phyloP scores from a whole-genome alignment of 805 yeast species.

The Saccharomycopsis lassenensis region DNA sequence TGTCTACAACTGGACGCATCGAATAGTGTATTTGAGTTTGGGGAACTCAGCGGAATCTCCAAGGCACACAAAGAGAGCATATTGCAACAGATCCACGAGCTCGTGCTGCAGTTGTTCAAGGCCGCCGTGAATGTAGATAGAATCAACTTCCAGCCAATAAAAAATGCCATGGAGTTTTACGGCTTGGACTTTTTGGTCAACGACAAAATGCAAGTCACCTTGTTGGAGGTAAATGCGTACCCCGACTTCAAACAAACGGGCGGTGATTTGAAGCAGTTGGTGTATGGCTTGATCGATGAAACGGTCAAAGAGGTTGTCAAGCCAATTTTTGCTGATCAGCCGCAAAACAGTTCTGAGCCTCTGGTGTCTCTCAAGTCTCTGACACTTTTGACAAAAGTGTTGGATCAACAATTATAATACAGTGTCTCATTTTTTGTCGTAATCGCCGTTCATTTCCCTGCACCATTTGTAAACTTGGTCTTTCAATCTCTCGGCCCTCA shows the following conservation, averaged over 20 bases:
- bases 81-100: conserved; percentile 43
- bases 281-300: conserved; percentile 54
- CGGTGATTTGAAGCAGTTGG: conserved; percentile 49
- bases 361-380: too few relatives aligned
- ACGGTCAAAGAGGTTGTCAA: conserved; percentile 38
- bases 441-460: conserved; percentile 65
- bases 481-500: conserved; percentile 68
- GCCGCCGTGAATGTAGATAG: conserved; percentile 79
- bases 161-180: conserved; percentile 74
- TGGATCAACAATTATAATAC: too few relatives aligned
- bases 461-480: conserved; percentile 73
- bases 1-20: conserved; percentile 57
- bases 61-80: conserved; percentile 31
- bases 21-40: conserved; percentile 52
- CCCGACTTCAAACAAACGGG: conserved; percentile 99
- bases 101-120: conserved; percentile 58
- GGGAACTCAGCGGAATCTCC: conserved; percentile 31
- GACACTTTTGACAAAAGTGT: too few relatives aligned
- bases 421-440: too few relatives aligned
- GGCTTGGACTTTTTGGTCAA: conserved; percentile 85
- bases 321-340: conserved; percentile 36
- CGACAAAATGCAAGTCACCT: conserved; percentile 37
- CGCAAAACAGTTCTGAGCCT: too few relatives aligned
- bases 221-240: conserved; percentile 83
- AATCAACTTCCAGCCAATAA: conserved; percentile 73